Conservation (phyloP, 1,284 basidiomycete genomes). For the Sporisorium exsertum region DNA sequence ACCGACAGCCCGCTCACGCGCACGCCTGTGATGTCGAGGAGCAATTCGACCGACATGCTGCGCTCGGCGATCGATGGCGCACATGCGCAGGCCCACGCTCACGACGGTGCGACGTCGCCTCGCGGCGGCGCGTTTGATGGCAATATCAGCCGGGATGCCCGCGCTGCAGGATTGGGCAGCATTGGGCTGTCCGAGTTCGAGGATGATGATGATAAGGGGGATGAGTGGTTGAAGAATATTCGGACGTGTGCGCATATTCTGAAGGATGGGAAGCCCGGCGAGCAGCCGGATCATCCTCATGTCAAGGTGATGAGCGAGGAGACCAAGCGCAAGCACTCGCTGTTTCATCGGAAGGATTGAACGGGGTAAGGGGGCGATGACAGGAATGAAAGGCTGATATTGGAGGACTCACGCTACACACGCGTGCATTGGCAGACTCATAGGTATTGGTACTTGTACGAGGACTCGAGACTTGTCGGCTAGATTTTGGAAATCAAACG, state of each 20-base stretch:
- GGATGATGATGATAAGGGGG: slow-evolving; percentile 69
- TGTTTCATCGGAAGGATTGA: slow-evolving; percentile 62
- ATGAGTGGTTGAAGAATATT: slow-evolving; percentile 70
- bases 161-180: slow-evolving; percentile 42
- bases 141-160: slow-evolving; percentile 45
- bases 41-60: slow-evolving; percentile 55
- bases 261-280: slow-evolving; percentile 48
- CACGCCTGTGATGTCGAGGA: slow-evolving; percentile 62
- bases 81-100: slow-evolving; percentile 21
- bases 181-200: slow-evolving; percentile 62
- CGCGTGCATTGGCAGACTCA: too few relatives aligned
- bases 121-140: slow-evolving; percentile 21
- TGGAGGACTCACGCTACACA: slow-evolving; percentile 8
- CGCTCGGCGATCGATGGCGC: slow-evolving; percentile 43
- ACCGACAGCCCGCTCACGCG: slow-evolving; percentile 57
- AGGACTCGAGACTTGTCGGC: neutral
- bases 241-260: slow-evolving; percentile 65
- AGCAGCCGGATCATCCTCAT: slow-evolving; percentile 65
- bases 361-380: too few relatives aligned
- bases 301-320: slow-evolving; percentile 60
- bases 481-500: too few relatives aligned
- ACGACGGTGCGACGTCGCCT: slow-evolving; percentile 34
- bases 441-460: neutral
- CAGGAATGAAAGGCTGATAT: neutral
- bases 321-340: slow-evolving; percentile 58